phyloP scores from a whole-genome alignment of 2,329 filamentous ascomycete genomes.

The Colletotrichum destructivum region DNA sequence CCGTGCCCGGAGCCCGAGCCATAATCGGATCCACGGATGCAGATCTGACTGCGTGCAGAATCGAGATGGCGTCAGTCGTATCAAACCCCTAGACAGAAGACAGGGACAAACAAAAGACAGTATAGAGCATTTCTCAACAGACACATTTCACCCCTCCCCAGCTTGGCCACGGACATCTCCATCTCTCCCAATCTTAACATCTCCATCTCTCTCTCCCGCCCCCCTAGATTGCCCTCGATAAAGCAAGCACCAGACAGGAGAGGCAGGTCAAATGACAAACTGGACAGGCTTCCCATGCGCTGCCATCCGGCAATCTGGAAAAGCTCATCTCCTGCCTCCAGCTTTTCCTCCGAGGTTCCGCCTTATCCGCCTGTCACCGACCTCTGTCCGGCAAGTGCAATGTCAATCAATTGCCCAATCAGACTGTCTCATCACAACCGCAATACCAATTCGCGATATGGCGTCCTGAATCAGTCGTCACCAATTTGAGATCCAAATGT shows the following conservation, averaged over 20 bases:
- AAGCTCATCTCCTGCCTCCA: conserved; percentile 33
- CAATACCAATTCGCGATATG: conserved; percentile 17
- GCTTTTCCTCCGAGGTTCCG: not conserved
- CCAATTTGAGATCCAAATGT: conserved; percentile 1
- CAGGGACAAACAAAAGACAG: not conserved
- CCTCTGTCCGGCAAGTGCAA: conserved; percentile 25
- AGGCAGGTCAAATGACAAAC: not conserved
- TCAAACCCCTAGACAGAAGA: not conserved
- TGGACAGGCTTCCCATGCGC: conserved; percentile 16
- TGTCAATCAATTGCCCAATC: conserved; percentile 39
- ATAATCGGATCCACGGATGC: not conserved
- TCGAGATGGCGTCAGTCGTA: too few species aligned
- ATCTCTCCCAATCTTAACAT: too few species aligned
- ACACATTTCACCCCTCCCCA: not conserved
- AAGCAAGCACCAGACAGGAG: not conserved
- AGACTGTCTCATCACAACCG: conserved; percentile 16
- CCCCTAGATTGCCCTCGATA: not conserved
- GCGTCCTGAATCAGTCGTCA: conserved; percentile 5
- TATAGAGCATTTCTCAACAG: not conserved
- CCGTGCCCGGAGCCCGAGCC: not conserved
- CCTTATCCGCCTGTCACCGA: conserved; percentile 14
- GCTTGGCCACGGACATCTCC: too few species aligned
- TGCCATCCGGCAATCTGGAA: conserved; percentile 24
- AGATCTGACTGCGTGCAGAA: conserved; percentile 2
- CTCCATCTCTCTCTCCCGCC: too few species aligned